phyloP scores from a whole-genome alignment of 768 basidiomycete species.

The Boletus eberwhitei region DNA sequence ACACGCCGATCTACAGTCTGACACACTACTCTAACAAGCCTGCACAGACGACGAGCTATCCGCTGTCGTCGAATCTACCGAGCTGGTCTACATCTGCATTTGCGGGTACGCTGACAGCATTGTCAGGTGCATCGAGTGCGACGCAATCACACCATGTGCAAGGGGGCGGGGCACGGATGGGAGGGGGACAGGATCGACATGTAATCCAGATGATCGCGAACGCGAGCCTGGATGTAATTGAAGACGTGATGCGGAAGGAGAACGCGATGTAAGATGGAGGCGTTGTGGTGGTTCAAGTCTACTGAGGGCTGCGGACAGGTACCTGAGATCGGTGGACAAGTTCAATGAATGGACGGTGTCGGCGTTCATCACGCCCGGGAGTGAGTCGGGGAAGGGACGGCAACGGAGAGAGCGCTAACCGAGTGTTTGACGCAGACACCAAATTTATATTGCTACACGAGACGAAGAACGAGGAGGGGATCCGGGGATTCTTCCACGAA shows the following conservation, averaged over 20 bases:
- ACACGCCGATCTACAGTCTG: slow-evolving; percentile 80
- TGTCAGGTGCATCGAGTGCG: slow-evolving; percentile 80
- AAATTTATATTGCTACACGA: slow-evolving; percentile 96
- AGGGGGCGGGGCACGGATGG: slow-evolving; percentile 64
- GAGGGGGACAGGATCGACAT: slow-evolving; percentile 84
- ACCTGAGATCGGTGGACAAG: slow-evolving; percentile 91
- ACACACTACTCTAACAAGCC: slow-evolving; percentile 83
- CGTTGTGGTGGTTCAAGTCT: slow-evolving; percentile 1
- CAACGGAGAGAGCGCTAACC: not conserved
- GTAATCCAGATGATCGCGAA: slow-evolving; percentile 99
- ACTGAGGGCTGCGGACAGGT: slow-evolving; percentile 52
- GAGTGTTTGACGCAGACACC: slow-evolving; percentile 56
- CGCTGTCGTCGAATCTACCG: slow-evolving; percentile 78
- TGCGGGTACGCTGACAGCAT: slow-evolving; percentile 81
- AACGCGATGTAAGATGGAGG: slow-evolving; percentile 64
- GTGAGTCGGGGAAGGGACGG: slow-evolving; percentile 45
- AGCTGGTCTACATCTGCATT: slow-evolving; percentile 92
- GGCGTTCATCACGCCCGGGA: slow-evolving; percentile 91
- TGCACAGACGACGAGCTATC: slow-evolving; percentile 51
- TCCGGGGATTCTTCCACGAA: slow-evolving; percentile 87
- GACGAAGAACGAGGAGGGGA: slow-evolving; percentile 95
- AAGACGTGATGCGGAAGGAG: slow-evolving; percentile 87
- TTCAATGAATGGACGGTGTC: slow-evolving; percentile 99
- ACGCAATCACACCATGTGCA: slow-evolving; percentile 58
- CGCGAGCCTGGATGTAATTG: slow-evolving; percentile 90